A percentile compares a stretch with the other conserved stretches of the same genome.
Evolutionary conservation across 768 basidiomycete genomes (phyloP).

Genomic region (Lactarius tabidus): DNA sequence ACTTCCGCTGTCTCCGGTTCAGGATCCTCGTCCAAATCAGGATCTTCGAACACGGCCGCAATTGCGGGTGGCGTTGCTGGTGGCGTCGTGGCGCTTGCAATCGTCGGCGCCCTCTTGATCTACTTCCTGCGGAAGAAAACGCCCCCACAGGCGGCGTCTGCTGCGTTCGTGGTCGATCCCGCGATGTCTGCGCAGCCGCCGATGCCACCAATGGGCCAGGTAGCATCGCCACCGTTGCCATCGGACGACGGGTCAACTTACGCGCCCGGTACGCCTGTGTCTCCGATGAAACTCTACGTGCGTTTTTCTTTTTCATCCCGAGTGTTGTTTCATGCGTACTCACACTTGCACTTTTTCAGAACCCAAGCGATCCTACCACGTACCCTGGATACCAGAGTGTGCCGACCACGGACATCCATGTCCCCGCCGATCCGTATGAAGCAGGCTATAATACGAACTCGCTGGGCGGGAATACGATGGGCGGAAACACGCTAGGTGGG

Average conservation of each 20-base stretch:
- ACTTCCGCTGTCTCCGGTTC: background rate
- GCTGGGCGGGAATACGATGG: background rate
- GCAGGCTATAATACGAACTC: background rate
- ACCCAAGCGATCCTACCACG: slow-evolving; percentile 14
- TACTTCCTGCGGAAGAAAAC: background rate
- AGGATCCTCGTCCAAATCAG: background rate
- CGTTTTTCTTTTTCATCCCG: background rate
- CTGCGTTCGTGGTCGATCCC: background rate
- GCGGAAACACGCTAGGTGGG: background rate
- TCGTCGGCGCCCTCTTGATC: background rate
- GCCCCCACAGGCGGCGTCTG: background rate
- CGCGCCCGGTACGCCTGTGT: background rate
- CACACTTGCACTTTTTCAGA: background rate
- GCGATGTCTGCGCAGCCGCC: background rate
- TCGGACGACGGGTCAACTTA: background rate
- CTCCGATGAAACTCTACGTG: slow-evolving; percentile 10
- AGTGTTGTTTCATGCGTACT: too few species aligned
- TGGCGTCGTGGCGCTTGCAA: background rate
- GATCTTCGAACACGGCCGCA: background rate
- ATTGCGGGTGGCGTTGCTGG: background rate
- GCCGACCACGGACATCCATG: background rate
- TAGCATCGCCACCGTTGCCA: background rate
- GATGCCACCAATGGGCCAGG: background rate
- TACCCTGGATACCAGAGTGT: slow-evolving; percentile 1
- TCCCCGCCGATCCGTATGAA: background rate